Conservation (phyloP, 257 asterid genomes). For the Solanum medicagineum region DNA sequence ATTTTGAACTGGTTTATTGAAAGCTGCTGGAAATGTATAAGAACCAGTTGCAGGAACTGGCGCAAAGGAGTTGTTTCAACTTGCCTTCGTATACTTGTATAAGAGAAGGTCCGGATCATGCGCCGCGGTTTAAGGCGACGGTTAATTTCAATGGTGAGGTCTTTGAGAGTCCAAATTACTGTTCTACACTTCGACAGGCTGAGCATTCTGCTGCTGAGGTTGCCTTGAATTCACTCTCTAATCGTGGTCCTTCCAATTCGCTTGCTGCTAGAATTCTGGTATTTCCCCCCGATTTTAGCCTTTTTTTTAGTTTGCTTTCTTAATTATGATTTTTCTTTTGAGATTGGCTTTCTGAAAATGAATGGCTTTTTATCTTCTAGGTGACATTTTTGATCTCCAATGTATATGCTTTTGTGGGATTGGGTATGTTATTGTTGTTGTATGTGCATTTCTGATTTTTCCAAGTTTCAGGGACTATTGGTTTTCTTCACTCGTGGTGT, state of each 20-base stretch:
- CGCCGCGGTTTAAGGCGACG: slow-evolving; percentile 32
- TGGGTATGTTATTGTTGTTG: background rate
- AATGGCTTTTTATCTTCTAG: background rate
- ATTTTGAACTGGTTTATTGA: background rate
- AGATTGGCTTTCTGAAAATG: background rate
- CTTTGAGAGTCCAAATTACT: slow-evolving; percentile 27
- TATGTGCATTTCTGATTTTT: background rate
- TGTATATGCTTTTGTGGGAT: background rate
- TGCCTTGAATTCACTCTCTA: slow-evolving; percentile 26
- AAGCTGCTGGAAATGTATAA: slow-evolving; percentile 20
- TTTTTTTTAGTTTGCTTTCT: background rate
- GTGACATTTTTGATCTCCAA: background rate
- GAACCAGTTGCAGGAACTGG: slow-evolving; percentile 31
- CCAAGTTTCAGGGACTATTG: background rate
- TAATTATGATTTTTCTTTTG: background rate
- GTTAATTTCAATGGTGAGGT: slow-evolving; percentile 32
- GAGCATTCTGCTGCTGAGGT: slow-evolving; percentile 42
- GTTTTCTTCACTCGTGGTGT: background rate
- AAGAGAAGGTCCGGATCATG: slow-evolving; percentile 43
- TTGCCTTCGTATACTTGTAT: slow-evolving; percentile 26
- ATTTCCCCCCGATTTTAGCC: background rate
- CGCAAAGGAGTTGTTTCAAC: slow-evolving; percentile 38
- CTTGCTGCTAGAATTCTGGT: slow-evolving; percentile 17
- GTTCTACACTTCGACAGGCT: slow-evolving; percentile 29
- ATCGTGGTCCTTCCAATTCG: slow-evolving; percentile 26